Evolutionary conservation across 148 eudicot genomes (phyloP), one percentile per base, ranked within the genome.

Genomic region (Spergularia marina): DNA sequence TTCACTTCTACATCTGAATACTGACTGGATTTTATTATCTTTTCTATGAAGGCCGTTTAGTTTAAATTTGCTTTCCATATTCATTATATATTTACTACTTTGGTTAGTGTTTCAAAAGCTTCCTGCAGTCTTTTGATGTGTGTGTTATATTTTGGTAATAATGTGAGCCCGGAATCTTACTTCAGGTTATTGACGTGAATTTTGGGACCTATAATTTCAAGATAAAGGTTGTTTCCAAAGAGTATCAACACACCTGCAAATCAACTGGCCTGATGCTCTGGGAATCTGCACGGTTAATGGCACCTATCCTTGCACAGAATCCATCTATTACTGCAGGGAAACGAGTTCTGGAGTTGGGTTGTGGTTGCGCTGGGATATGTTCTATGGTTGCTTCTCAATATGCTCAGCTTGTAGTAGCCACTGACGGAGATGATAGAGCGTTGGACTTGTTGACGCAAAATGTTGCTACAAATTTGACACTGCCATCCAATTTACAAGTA

Each of bases 261-360:
- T 95, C 96, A 68, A 95, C 98, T 5, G 98, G 98, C 60, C 77
- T 95, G 34, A 95, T 95, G 96, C 78, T 95, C 55, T 95, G 98
- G 98, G 97, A 95, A 81, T 95, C 98, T 52, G 97, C 98, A 63
- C 83, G 87, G 72, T 79, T 95, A 41, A 90, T 95, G 91, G 88
- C 98, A 51, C 80, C 87, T 1, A 59, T 95, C 72, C 86, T 95
- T 62, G 90, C 89, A 58, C 77, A 82, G 70, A 95, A 95, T 73
- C 91, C 87, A 71, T 78, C 85, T 10, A 89, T 95, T 70, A 84
- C 90, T 52, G 56, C 91, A 3, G 85, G 89, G n/a, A 92, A 82
- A 78, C 83, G 80, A 53, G 90, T 95, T 12, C 78, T 95, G 56
- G 98, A 95, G 75, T 74, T 95, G 65, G 98, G 98, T 10, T 84